Conservation (phyloP, 306 rosid species). For the Urtica urens region DNA sequence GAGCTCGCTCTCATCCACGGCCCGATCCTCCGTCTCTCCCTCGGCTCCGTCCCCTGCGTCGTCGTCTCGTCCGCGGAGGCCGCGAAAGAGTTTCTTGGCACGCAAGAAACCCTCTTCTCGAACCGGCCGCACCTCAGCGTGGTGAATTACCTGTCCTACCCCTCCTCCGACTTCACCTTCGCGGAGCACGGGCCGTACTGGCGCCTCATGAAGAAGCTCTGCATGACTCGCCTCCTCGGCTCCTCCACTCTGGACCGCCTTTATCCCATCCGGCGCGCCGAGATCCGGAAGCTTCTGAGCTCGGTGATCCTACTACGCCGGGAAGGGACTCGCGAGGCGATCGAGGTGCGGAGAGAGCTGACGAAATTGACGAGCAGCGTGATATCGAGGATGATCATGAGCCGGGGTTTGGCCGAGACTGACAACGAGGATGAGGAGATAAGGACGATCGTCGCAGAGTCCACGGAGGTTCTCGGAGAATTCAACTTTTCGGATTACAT, state of each 20-base stretch:
- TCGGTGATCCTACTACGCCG: constrained; percentile 8
- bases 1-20: constrained; percentile 43
- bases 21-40: constrained; percentile 39
- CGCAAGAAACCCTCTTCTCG: constrained; percentile 39
- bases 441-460: constrained; percentile 29
- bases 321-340: constrained; percentile 8
- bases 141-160: constrained; percentile 40
- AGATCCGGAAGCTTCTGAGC: constrained; percentile 22
- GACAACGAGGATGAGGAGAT: constrained; percentile 36
- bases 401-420: constrained; percentile 21
- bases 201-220: constrained; percentile 62
- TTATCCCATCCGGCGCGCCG: constrained; percentile 35
- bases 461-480: constrained; percentile 20
- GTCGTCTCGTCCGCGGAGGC: constrained; percentile 48
- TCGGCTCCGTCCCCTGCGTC: constrained; percentile 44
- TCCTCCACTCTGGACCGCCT: constrained; percentile 26
- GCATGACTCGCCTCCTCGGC: constrained; percentile 56
- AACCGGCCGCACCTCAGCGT: constrained; percentile 29
- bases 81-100: constrained; percentile 41
- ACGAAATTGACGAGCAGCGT: constrained; percentile 26
- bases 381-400: constrained; percentile 36
- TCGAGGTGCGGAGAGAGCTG: constrained; percentile 31
- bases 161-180: constrained; percentile 37
- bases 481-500: constrained; percentile 24
- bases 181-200: constrained; percentile 60